These are phyloP conservation scores for Alternaria sp. DNA, from an alignment of 2,329 filamentous ascomycete genomes.

Conservation along the genomic window DNA sequence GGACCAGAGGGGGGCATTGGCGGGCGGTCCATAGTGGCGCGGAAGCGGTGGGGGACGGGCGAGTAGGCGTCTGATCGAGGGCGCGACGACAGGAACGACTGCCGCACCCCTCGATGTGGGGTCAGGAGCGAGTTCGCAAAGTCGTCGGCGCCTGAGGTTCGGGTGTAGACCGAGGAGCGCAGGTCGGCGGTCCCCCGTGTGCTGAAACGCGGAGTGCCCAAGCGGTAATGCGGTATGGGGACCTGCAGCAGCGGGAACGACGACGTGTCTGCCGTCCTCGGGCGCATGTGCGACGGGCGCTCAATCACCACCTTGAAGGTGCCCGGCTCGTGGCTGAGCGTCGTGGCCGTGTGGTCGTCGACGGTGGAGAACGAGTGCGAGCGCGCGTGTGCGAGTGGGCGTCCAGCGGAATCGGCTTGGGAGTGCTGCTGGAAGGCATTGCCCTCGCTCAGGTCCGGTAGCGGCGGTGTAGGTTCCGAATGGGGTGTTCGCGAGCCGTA, in stretches of 20 bases:
- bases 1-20: constrained; percentile 43
- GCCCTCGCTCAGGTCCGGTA: constrained; percentile 23
- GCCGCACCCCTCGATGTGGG: constrained; percentile 43
- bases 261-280: constrained; percentile 67
- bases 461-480: constrained; percentile 34
- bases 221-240: constrained; percentile 80
- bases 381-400: constrained; percentile 51
- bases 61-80: constrained; percentile 48
- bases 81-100: constrained; percentile 46
- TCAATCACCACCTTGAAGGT: constrained; percentile 84
- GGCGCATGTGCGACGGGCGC: constrained; percentile 66
- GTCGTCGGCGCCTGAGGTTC: constrained; percentile 72
- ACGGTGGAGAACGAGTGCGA: constrained; percentile 80
- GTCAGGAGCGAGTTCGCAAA: constrained; percentile 66
- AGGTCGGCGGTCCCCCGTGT: constrained; percentile 76
- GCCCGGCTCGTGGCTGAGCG: constrained; percentile 65
- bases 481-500: constrained; percentile 44
- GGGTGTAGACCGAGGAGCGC: constrained; percentile 77
- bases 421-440: constrained; percentile 21
- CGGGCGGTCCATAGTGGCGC: constrained; percentile 45
- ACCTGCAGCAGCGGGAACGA: constrained; percentile 70
- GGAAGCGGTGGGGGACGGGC: constrained; percentile 40
- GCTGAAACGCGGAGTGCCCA: constrained; percentile 84
- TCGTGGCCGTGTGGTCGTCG: constrained; percentile 62
- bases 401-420: constrained; percentile 21